Evolutionary conservation across 2,329 filamentous ascomycete species (phyloP).

Genomic region (Grosmannia clavigera): DNA sequence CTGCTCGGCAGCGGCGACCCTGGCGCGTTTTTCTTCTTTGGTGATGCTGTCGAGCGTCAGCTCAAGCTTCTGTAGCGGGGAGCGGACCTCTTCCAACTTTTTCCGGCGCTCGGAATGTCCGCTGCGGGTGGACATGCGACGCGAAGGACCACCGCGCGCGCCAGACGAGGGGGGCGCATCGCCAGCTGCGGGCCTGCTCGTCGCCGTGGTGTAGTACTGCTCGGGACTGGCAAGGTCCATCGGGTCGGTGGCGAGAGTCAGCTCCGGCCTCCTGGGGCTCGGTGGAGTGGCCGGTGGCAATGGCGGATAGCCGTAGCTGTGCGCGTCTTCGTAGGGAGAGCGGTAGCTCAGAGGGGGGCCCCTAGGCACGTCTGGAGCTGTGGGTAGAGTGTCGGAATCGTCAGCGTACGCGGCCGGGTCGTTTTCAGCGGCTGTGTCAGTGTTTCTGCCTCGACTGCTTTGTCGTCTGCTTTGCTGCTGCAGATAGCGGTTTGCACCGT

Average conservation of each 20-base stretch:
- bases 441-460: constrained; percentile 28
- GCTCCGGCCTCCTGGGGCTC: constrained; percentile 11
- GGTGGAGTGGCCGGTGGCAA: neutral
- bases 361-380: constrained; percentile 49
- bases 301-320: constrained; percentile 15
- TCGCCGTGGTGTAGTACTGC: constrained; percentile 18
- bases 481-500: constrained; percentile 28
- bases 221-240: constrained; percentile 14
- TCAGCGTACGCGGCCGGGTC: neutral
- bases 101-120: constrained; percentile 30
- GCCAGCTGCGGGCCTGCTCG: neutral
- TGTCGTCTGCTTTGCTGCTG: constrained; percentile 27
- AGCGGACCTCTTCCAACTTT: constrained; percentile 67
- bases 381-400: constrained; percentile 26
- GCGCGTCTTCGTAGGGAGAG: constrained; percentile 24
- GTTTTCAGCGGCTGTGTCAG: constrained; percentile 14
- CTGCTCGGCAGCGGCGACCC: constrained; percentile 71
- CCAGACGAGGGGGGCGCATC: constrained; percentile 4
- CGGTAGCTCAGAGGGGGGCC: constrained; percentile 46
- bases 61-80: constrained; percentile 87
- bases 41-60: constrained; percentile 82
- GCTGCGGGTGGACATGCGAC: constrained; percentile 7
- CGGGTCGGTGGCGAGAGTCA: constrained; percentile 7
- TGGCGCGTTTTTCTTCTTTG: constrained; percentile 86
- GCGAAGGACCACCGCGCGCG: neutral